Conservation (phyloP, 768 basidiomycete species). For the Boletus eberwhitei region DNA sequence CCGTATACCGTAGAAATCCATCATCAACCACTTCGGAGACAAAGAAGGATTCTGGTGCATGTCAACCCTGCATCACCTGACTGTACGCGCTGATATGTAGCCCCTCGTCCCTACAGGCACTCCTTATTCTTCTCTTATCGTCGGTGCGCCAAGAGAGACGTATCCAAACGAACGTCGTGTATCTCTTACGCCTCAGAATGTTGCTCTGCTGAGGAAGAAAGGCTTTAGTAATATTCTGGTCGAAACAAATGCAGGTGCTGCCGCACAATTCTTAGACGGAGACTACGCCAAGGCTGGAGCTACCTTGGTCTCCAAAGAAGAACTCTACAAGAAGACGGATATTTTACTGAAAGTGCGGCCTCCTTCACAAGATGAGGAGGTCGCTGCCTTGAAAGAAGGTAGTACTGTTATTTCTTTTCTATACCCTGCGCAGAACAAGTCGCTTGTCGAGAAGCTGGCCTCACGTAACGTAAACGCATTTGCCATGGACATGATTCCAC, state of each 20-base stretch:
- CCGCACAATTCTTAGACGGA: constrained; percentile 78
- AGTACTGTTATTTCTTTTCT: constrained; percentile 82
- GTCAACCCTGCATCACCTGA: neutral
- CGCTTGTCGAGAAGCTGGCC: constrained; percentile 67
- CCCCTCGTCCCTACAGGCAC: constrained; percentile 33
- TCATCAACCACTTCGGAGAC: constrained; percentile 8
- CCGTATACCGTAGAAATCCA: constrained; percentile 25
- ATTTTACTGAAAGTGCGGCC: constrained; percentile 86
- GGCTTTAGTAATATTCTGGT: constrained; percentile 74
- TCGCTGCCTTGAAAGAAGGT: constrained; percentile 60
- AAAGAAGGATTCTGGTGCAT: constrained; percentile 27
- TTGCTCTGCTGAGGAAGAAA: constrained; percentile 72
- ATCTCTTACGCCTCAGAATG: constrained; percentile 78
- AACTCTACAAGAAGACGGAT: constrained; percentile 65
- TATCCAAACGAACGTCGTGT: constrained; percentile 80
- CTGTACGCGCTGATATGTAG: neutral
- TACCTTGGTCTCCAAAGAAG: constrained; percentile 66
- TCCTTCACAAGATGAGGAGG: constrained; percentile 62
- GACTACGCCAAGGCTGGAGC: constrained; percentile 79
- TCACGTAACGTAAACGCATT: constrained; percentile 66
- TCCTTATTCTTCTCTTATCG: constrained; percentile 68
- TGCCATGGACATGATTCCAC: constrained; percentile 91
- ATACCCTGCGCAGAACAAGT: constrained; percentile 79
- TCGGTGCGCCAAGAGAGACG: constrained; percentile 76
- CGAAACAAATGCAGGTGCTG: constrained; percentile 64